These are phyloP conservation scores for Rhodotorula kratochvilovae DNA, from an alignment of 768 basidiomycete species.

Conservation along the genomic window DNA sequence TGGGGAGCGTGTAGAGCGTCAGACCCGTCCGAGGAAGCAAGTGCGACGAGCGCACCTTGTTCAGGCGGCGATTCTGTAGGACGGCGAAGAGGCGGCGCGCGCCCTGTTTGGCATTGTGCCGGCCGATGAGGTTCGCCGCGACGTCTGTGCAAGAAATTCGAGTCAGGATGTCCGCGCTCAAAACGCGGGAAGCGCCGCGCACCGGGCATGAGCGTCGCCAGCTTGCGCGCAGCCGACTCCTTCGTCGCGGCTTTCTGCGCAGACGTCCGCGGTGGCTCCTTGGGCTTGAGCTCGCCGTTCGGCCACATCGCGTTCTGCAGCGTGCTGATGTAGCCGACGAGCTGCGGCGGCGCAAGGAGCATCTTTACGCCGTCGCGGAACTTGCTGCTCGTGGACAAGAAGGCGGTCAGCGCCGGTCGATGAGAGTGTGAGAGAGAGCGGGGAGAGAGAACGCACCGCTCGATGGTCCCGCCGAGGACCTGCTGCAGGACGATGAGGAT, in stretches of 20 bases:
- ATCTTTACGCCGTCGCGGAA: conserved; percentile 70
- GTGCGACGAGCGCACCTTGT: conserved; percentile 61
- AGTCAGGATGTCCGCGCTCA: no score
- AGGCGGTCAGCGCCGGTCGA: background rate
- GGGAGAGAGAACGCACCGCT: conserved; percentile 59
- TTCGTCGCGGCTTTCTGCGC: conserved; percentile 76
- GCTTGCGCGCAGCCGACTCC: conserved; percentile 81
- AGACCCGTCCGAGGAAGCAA: no score
- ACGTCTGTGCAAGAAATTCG: conserved; percentile 57
- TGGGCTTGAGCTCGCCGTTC: conserved; percentile 65
- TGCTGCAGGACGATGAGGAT: conserved; percentile 95
- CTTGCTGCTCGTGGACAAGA: conserved; percentile 57
- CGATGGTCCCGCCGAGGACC: conserved; percentile 89
- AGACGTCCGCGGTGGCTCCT: conserved; percentile 62
- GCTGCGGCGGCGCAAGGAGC: conserved; percentile 63
- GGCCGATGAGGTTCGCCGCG: conserved; percentile 96
- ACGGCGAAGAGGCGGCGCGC: conserved; percentile 89
- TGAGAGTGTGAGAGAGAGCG: background rate
- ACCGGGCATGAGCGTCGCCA: conserved; percentile 90
- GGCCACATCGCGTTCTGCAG: conserved; percentile 80
- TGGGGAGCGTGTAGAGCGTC: background rate
- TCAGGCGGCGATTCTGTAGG: conserved; percentile 86
- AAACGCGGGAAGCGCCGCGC: conserved; percentile 7
- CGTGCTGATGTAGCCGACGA: conserved; percentile 62
- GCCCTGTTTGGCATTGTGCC: conserved; percentile 86